Evolutionary conservation across 306 rosid species (phyloP), one percentile per base, ranked within the genome.

Genomic region (Begonia masoniana): DNA sequence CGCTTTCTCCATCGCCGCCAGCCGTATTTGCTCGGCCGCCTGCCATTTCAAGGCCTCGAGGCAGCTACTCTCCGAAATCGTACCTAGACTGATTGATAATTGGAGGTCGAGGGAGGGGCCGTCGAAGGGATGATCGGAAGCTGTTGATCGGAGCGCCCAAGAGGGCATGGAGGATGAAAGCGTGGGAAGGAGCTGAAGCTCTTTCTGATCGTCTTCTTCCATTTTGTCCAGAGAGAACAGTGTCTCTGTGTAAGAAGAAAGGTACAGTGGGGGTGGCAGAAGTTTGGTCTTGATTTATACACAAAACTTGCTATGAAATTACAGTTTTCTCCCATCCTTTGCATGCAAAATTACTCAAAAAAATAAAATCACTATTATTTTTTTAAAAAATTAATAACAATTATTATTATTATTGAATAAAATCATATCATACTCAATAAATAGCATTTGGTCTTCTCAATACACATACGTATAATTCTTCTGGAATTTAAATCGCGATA

Each of bases 1-100:
- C 41, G 93, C 96, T 59, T 83, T 92, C 49, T 92, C 99, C 88
- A 81, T 83, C 58, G 93, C 93, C 56, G 93, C 96, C 64, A 81
- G 54, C 17, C 95, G 52, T 41, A 92, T 83, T 62, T 86, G 95
- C 95, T 92, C 99, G 31, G 84, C 93, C 43, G 99, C 96, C 55
- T 92, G 78, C 99, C 96, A 86, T 69, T 83, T 92, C 62, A 92
- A 31, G 43, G 83, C 76, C 58, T 86, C 88, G 57, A 81, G 78
- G 15, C 79, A 74, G 11, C 55, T 67, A 69, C 56, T 59, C 59
- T 26, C 69, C 15, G 62, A 31, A 31, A 31, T 31, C 39, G 7
- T 0, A 31, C 84, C 68, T 1, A 86, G 61, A 63, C 96, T 83
- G 57, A 92, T 92, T 2, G 99, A 92, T 0, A 92, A 57, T 62